Evolutionary conservation across 2,329 filamentous ascomycete genomes (phyloP).

Genomic region (Chaetomium sp.): DNA sequence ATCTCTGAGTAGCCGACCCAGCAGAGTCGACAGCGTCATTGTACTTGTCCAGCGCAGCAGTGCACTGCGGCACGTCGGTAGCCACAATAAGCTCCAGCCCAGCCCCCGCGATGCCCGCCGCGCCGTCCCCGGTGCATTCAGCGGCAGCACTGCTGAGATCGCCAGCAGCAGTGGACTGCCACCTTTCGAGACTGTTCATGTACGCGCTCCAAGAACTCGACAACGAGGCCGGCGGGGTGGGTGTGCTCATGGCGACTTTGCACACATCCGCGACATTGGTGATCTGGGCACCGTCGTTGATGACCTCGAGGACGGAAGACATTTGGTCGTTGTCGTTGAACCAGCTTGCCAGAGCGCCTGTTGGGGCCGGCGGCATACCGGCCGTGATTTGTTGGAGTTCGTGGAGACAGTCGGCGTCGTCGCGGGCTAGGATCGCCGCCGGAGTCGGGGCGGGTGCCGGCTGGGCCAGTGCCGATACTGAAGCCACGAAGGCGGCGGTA

Average conservation of each 20-base stretch:
- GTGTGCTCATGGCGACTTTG: not conserved
- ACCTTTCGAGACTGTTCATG: not conserved
- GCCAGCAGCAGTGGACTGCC: not conserved
- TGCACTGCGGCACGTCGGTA: not conserved
- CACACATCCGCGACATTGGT: not conserved
- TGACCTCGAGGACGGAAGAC: not conserved
- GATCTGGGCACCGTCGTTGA: not conserved
- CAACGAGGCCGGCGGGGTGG: not conserved
- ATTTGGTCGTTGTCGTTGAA: not conserved
- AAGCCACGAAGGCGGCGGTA: not conserved
- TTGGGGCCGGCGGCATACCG: not conserved
- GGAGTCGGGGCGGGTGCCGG: not conserved
- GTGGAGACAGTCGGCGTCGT: not conserved
- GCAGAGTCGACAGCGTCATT: not conserved
- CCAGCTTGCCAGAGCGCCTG: not conserved
- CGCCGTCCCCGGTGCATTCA: not conserved
- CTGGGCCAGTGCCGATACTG: not conserved
- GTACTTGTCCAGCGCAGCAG: not conserved
- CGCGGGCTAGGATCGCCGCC: not conserved
- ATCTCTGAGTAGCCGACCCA: not conserved
- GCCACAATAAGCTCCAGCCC: not conserved
- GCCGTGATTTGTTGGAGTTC: not conserved
- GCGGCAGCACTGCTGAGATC: not conserved
- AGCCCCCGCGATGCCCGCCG: not conserved
- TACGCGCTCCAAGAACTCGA: slow-evolving; percentile 1